Base-by-base conservation (phyloP, 192 early-diverging fungal species). In the Backusella liffmaniae region DNA sequence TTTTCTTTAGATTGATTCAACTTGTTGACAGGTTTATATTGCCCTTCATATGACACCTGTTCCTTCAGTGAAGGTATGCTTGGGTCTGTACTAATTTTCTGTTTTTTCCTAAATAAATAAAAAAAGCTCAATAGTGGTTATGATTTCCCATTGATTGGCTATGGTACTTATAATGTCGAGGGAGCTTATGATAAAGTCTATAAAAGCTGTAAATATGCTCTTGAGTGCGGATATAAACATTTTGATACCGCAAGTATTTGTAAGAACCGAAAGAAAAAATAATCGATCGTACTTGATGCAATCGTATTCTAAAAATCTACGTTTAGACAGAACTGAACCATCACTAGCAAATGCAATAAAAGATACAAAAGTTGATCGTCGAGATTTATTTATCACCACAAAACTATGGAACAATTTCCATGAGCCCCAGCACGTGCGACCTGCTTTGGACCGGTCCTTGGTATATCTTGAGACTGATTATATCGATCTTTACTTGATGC, bases 401-500 rank as follows among this genome's bases (percentile, higher is more conserved):
- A 91, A 92, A 82, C n/a, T 80, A 21, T 76, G 74, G 74, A 49
- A 80, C 16, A 76, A 70, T 16, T 76, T 77, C 36, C 92, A 94
- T 67, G 85, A 86, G 0, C 86, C 90, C 12, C 84, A 92, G 70
- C 80, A 90, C 37, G 91, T 96, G 0, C 70, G 76, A 6, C 80
- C 80, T 29, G 93, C 91, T 0, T 76, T 92, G 3, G 85, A 91
- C 72, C 78, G 80, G 12, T 91, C 94, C 3, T 86, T 96, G 15
- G 74, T 84, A 36, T 89, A 93, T 77, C 85, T 96, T 10, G 83
- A 86, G 49, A 72, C 93, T 36, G 86, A 91, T 34, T 95, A 97
- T 77, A 77, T 97, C 32, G 95, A 97, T 73, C 74, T 96, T 41
- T 93, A 94, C 73, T 82, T 97, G 42, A 88, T 96, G 74, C 96